Evolutionary conservation across 441 rosid genomes (phyloP), one percentile per base, ranked within the genome.

Genomic region (Croton laevigatus): DNA sequence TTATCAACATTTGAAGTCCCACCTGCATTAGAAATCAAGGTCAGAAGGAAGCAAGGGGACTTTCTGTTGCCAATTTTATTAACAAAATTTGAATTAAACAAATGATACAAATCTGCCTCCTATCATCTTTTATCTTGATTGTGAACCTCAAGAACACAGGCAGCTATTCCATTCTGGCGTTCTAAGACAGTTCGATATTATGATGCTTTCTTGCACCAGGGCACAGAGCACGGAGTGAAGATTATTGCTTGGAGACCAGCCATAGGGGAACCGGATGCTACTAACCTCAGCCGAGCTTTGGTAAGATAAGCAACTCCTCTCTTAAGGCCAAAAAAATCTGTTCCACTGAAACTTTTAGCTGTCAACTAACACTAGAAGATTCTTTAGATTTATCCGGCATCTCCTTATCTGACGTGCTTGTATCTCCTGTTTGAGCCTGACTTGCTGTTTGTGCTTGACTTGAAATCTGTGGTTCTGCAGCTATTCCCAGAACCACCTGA

Each of bases 401-500:
- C 14, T 45, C 64, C 74, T 88, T 85, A 59, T 82, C 87, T 0
- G 91, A 81, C 77, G 85, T 80, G 79, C 81, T 83, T 16, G 88
- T 75, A 72, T 89, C 91, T 12, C 69, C 89, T 0, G 86, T 81
- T 76, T 86, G 93, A 71, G 80, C 81, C 72, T 82, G 86, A 80
- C 80, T 84, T 38, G 86, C 34, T 66, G 86, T 38, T 66, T 79
- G 86, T 57, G 82, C 78, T 66, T 87, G 93, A 74, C 80, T 79
- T 44, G 94, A 76, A 65, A 80, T 69, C 82, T 86, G 92, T 38
- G 89, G 76, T 46, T 92, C 98, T 8, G 84, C 65, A 69, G 83
- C 85, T 69, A 92, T 85, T 80, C 99, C 99, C 74, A 92, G 83
- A 80, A 87, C 92, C 37, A 71, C 94, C 85, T 87, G 72, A 61